These are phyloP conservation scores for Cercospora beticola DNA, from an alignment of 2,329 filamentous ascomycete species.

Conservation along the genomic window DNA sequence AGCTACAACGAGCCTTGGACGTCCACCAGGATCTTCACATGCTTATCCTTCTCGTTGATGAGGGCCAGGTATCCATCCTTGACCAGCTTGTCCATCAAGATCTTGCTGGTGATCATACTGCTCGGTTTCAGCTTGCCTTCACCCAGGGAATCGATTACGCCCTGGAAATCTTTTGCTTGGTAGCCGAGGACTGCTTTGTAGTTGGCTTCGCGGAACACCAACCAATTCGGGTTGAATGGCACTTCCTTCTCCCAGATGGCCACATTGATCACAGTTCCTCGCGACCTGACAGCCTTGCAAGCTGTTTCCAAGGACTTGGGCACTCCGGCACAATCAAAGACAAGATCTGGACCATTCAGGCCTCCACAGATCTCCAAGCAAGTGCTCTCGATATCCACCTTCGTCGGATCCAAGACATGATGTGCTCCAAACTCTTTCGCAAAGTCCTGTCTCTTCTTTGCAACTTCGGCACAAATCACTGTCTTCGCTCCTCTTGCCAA, in stretches of 20 bases:
- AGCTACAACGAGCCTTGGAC: slow-evolving; percentile 25
- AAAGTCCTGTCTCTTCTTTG: slow-evolving; percentile 51
- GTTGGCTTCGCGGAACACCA: slow-evolving; percentile 55
- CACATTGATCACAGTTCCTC: slow-evolving; percentile 63
- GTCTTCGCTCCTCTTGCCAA: slow-evolving; percentile 53
- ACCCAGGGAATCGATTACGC: slow-evolving; percentile 50
- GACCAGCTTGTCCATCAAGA: slow-evolving; percentile 56
- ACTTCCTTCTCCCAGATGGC: slow-evolving; percentile 62
- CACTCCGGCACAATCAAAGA: slow-evolving; percentile 64
- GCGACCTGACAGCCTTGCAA: slow-evolving; percentile 52
- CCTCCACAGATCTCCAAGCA: slow-evolving; percentile 50
- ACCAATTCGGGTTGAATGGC: slow-evolving; percentile 54
- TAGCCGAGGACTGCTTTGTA: slow-evolving; percentile 54
- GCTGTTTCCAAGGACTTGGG: slow-evolving; percentile 45
- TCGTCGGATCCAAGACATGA: slow-evolving; percentile 53
- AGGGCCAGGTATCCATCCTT: slow-evolving; percentile 59
- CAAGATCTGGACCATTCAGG: slow-evolving; percentile 55
- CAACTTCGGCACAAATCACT: slow-evolving; percentile 60
- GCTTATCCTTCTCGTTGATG: slow-evolving; percentile 60
- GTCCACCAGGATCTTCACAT: slow-evolving; percentile 63
- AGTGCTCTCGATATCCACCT: slow-evolving; percentile 50
- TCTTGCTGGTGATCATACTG: slow-evolving; percentile 62
- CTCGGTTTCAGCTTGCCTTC: slow-evolving; percentile 49
- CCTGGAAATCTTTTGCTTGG: slow-evolving; percentile 55
- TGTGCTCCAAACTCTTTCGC: slow-evolving; percentile 57